Base-by-base conservation (phyloP, 257 asterid genomes). In the Lycium ferocissimum region DNA sequence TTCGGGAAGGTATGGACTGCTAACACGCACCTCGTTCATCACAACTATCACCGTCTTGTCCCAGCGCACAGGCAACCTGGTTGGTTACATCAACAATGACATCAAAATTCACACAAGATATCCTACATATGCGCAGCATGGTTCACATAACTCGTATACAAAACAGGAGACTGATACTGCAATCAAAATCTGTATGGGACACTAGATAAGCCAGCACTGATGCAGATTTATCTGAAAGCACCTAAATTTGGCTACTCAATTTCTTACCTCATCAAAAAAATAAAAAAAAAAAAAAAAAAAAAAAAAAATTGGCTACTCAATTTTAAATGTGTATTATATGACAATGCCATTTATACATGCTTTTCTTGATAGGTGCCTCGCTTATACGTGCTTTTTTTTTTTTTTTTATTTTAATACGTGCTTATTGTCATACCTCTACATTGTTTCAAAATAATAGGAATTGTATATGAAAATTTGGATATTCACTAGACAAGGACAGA, bases 61-160 rank as follows among this genome's bases (percentile, higher is more conserved):
- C 99, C 99, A 96, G 40, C 95, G 93, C 86, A 96, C 99, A 0
- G 99, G 99, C 76, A 95, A 97, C 92, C 99, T 96, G 93, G 37
- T 87, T 96, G 93, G 37, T 87, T 56, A 80, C 35, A 85, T 33
- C 18, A 85, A 15, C 83, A 81, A 73, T 54, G 18, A 15, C 79
- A 85, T 85, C 75, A 88, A 33, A 17, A 62, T 69, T 47, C 65
- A 22, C 81, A 76, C 13, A 83, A 83, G 70, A 17, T 69, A 83
- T 67, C 22, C 81, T 47, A 49, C 22, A 49, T 51, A 49, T 49
- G n/a, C 38, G 2, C 43, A 75, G 81, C 61, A 20, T 12, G 9
- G 15, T n/a, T 63, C 43, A 66, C n/a, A 66, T 12, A 47, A 47
- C 40, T 47, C 61, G 6, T 6, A 10, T 0, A 47, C 4, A 73